Conservation (phyloP, 306 rosid species). For the Cicer bijugum region DNA sequence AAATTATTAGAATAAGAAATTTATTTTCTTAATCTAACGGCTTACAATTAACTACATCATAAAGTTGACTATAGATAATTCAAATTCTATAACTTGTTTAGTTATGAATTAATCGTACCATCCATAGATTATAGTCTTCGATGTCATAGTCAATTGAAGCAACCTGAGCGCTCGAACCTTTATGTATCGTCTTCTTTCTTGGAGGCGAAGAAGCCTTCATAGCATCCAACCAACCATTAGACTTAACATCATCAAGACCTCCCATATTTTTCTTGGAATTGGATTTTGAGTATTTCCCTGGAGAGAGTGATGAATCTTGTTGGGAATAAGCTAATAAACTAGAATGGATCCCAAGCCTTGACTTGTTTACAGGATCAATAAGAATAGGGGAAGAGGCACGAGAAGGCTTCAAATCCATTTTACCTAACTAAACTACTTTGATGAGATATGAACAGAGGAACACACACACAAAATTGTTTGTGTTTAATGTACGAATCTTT, state of each 20-base stretch:
- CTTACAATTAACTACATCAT: no score
- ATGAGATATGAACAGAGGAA: slow-evolving; percentile 12
- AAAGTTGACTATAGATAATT: no score
- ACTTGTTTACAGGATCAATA: slow-evolving; percentile 78
- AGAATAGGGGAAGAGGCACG: slow-evolving; percentile 73
- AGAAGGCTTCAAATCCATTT: slow-evolving; percentile 79
- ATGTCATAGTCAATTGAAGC: slow-evolving; percentile 64
- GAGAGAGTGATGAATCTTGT: slow-evolving; percentile 62
- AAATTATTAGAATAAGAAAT: no score
- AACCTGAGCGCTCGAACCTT: slow-evolving; percentile 54
- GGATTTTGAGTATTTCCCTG: slow-evolving; percentile 56
- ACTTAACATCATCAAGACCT: slow-evolving; percentile 74
- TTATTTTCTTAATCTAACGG: no score
- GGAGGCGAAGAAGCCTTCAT: slow-evolving; percentile 97
- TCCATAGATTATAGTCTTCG: slow-evolving; percentile 67
- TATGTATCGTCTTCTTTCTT: slow-evolving; percentile 60
- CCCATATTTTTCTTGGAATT: slow-evolving; percentile 67
- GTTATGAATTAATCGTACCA: slow-evolving; percentile 52
- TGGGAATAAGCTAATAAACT: slow-evolving; percentile 62
- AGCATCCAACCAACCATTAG: slow-evolving; percentile 95
- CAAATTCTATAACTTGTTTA: background rate
- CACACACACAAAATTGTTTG: background rate
- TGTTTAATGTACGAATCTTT: slow-evolving; percentile 9
- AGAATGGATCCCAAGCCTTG: slow-evolving; percentile 72
- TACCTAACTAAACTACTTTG: slow-evolving; percentile 36